Evolutionary conservation across 495 filamentous ascomycete genomes (phyloP), one percentile per base, ranked within the genome.

Genomic region (Podospora comata): DNA sequence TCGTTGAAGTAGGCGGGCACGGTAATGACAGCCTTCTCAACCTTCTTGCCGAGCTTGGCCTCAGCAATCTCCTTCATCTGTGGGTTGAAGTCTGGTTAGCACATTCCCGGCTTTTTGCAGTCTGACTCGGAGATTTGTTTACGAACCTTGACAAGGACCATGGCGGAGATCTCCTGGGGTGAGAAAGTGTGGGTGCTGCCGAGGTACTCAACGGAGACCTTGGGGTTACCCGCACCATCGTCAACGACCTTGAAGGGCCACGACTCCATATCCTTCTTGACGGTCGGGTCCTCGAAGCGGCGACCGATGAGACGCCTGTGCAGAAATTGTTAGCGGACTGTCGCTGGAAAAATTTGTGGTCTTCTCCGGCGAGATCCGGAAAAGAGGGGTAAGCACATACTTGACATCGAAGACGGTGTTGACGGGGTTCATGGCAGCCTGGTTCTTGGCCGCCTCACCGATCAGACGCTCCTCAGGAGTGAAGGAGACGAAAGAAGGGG

Each of bases 1-100:
- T 97, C 95, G 86, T 97, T 99, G 91, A 99, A 99, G 87, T 99
- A 99, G 77, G 94, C 95, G 26, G 95, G 94, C 69, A 99, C 94
- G 71, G 94, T 99, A 79, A 99, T 90, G 77, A 99, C 94, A 64
- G 94, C 95, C 84, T 97, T 97, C 86, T 96, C 93, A 81, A 99
- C 92, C 76, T 92, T 96, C 81, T 92, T 92, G 78, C 94, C 95
- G 71, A 99, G 88, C 85, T 97, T 97, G 73, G 88, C 85, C 86
- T 99, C 94, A 74, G 95, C 94, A 75, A 94, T 93, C 85, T 99
- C 95, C 85, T 95, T 91, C 95, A 97, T 97, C 91, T 89, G 74
- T 73, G 74, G 16, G 18, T 62, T 62, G 27, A 62, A 75, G 53
- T 44, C 23, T 19, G 39, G 67, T 72, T 69, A 74, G 68, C 27